Conservation (phyloP, 1,139 yeast genomes). For the Suhomyces kunorum region DNA sequence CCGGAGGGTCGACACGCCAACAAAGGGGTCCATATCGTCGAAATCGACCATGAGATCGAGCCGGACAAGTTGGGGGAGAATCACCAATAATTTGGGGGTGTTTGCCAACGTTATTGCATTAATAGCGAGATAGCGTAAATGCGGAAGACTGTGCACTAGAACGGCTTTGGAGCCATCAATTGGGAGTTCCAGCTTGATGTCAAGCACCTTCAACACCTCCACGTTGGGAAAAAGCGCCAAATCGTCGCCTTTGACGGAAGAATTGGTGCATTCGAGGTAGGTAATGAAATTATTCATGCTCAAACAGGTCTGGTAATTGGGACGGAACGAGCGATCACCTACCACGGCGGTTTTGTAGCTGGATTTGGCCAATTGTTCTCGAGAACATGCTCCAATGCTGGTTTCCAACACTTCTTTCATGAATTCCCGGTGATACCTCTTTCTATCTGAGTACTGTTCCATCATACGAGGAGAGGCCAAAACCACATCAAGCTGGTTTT, state of each 20-base stretch:
- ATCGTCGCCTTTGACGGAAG: slow-evolving; percentile 19
- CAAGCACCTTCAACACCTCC: slow-evolving; percentile 24
- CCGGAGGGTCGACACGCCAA: slow-evolving; percentile 5
- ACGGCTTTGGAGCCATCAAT: background rate
- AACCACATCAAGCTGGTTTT: slow-evolving; percentile 33
- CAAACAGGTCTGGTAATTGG: slow-evolving; percentile 22
- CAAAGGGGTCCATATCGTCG: slow-evolving; percentile 19
- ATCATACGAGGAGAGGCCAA: slow-evolving; percentile 25
- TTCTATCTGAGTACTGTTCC: slow-evolving; percentile 26
- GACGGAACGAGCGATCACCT: slow-evolving; percentile 20
- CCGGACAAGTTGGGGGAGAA: slow-evolving; percentile 17
- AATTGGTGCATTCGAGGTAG: slow-evolving; percentile 31
- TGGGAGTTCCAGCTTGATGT: slow-evolving; percentile 4
- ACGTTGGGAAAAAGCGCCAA: slow-evolving; percentile 21
- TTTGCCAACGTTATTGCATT: slow-evolving; percentile 22
- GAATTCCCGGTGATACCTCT: slow-evolving; percentile 24
- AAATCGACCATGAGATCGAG: slow-evolving; percentile 31
- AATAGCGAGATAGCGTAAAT: slow-evolving; percentile 21
- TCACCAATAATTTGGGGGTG: background rate
- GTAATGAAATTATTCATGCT: slow-evolving; percentile 25
- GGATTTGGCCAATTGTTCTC: slow-evolving; percentile 25
- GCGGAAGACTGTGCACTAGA: background rate
- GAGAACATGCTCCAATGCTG: slow-evolving; percentile 23
- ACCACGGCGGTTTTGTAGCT: slow-evolving; percentile 20
- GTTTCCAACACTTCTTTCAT: slow-evolving; percentile 24